Percentiles rank a stretch among this genome's conserved stretches.
Conservation (phyloP, 768 basidiomycete genomes). For the Pleurotus citrinopileatus region DNA sequence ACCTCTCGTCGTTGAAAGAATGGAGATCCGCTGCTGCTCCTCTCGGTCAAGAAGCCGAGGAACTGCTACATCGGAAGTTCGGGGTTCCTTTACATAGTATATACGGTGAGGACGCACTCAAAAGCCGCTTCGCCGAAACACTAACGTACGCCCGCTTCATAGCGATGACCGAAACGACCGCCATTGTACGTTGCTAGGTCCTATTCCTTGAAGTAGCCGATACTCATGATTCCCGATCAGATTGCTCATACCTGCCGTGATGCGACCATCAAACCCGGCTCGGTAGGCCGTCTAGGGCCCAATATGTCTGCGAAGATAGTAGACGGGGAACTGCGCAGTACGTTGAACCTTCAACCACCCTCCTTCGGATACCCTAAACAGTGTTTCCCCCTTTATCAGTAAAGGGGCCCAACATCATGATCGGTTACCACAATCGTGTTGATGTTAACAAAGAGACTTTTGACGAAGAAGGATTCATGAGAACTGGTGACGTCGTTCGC, state of each 20-base stretch:
- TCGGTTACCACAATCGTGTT: slow-evolving; percentile 8
- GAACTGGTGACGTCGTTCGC: slow-evolving; percentile 72
- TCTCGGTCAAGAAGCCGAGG: not conserved
- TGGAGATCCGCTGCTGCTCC: slow-evolving; percentile 8
- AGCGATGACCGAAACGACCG: not conserved
- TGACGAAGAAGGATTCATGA: slow-evolving; percentile 24
- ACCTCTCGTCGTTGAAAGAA: not conserved
- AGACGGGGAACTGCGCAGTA: not conserved
- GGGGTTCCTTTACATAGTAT: not conserved
- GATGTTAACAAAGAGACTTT: slow-evolving; percentile 9
- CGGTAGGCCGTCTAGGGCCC: not conserved
- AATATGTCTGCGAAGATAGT: not conserved
- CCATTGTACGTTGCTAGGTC: not conserved
- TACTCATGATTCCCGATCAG: not conserved
- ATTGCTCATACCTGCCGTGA: not conserved
- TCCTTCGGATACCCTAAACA: not conserved
- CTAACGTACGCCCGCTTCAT: not conserved
- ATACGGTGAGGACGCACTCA: not conserved
- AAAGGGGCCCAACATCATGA: slow-evolving; percentile 6
- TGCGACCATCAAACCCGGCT: not conserved
- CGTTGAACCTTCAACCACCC: not conserved
- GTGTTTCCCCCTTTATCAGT: not conserved
- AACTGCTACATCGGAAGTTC: not conserved
- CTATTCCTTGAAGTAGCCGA: not conserved
- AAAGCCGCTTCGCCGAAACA: not conserved